A percentile compares a stretch with the other conserved stretches of the same genome.
Conservation (phyloP, 768 basidiomycete genomes). For the Clitopilus passeckerianus region DNA sequence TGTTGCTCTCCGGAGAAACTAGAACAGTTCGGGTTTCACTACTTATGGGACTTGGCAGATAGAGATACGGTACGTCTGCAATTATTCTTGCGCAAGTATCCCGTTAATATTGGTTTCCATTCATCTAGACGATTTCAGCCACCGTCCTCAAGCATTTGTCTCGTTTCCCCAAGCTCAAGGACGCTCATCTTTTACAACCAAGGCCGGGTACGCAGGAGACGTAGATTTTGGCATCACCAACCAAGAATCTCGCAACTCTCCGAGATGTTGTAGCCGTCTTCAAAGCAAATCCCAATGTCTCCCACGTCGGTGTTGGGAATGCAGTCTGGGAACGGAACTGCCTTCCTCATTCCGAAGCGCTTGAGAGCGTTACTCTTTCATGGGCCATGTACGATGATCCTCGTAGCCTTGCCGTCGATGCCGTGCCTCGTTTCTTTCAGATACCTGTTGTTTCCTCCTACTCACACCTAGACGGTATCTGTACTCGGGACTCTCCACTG, state of each 20-base stretch:
- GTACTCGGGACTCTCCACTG: background rate
- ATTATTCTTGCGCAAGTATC: too few relatives aligned
- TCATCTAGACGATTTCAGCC: background rate
- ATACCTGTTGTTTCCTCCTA: background rate
- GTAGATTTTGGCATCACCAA: background rate
- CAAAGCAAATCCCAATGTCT: slow-evolving; percentile 7
- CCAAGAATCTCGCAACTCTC: slow-evolving; percentile 6
- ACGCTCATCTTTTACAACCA: slow-evolving; percentile 17
- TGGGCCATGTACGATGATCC: background rate
- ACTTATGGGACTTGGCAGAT: slow-evolving; percentile 6
- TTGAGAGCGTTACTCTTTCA: background rate
- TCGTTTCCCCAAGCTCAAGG: slow-evolving; percentile 11
- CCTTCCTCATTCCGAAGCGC: background rate
- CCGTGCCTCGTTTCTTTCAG: background rate
- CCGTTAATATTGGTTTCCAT: background rate
- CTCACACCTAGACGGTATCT: background rate
- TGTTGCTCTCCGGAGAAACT: slow-evolving; percentile 9
- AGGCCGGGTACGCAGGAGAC: slow-evolving; percentile 10
- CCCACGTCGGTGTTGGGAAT: slow-evolving; percentile 12
- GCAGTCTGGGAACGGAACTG: slow-evolving; percentile 14
- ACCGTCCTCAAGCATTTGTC: slow-evolving; percentile 3
- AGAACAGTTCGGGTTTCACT: slow-evolving; percentile 12
- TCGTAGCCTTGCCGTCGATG: background rate
- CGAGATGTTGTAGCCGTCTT: slow-evolving; percentile 13
- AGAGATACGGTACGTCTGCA: background rate